These are phyloP conservation scores for Peziza echinospora DNA, from an alignment of 495 filamentous ascomycete species.

Conservation along the genomic window DNA sequence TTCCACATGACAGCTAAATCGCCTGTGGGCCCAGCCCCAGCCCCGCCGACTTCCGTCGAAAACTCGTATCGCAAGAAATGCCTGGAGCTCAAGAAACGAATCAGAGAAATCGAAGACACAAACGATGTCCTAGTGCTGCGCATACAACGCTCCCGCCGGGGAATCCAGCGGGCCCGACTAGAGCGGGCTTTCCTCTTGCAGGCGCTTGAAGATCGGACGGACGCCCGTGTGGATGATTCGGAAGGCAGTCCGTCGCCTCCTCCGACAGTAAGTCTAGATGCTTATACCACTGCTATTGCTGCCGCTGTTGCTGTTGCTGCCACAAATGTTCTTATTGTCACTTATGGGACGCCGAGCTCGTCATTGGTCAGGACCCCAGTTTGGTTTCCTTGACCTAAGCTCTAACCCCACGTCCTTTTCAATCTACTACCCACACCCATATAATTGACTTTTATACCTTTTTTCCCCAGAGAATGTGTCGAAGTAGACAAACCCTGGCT, in stretches of 20 bases:
- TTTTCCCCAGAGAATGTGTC: too few species aligned
- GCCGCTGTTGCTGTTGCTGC: slow-evolving; percentile 4
- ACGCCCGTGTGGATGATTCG: slow-evolving; percentile 54
- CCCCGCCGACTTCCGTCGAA: slow-evolving; percentile 83
- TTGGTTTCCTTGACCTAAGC: too few species aligned
- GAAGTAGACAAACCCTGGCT: too few species aligned
- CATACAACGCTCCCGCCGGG: slow-evolving; percentile 56
- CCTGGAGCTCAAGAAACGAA: slow-evolving; percentile 76
- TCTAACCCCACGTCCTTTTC: too few species aligned
- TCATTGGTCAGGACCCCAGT: slow-evolving; percentile 5
- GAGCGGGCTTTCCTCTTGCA: slow-evolving; percentile 80
- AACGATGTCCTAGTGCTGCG: slow-evolving; percentile 63
- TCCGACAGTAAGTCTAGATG: slow-evolving; percentile 38
- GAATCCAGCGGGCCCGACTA: slow-evolving; percentile 75
- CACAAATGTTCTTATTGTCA: slow-evolving; percentile 22
- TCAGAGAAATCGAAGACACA: slow-evolving; percentile 70
- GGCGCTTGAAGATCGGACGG: slow-evolving; percentile 63
- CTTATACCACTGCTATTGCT: slow-evolving; percentile 18
- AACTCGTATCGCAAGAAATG: slow-evolving; percentile 93
- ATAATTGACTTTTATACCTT: too few species aligned
- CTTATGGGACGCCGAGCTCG: slow-evolving; percentile 15
- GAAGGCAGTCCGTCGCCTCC: slow-evolving; percentile 51
- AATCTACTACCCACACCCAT: too few species aligned
- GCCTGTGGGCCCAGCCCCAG: slow-evolving; percentile 31
- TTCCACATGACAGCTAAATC: slow-evolving; percentile 11